These are phyloP conservation scores for Microcera coccophila DNA, from an alignment of 2,329 filamentous ascomycete genomes.

Conservation along the genomic window DNA sequence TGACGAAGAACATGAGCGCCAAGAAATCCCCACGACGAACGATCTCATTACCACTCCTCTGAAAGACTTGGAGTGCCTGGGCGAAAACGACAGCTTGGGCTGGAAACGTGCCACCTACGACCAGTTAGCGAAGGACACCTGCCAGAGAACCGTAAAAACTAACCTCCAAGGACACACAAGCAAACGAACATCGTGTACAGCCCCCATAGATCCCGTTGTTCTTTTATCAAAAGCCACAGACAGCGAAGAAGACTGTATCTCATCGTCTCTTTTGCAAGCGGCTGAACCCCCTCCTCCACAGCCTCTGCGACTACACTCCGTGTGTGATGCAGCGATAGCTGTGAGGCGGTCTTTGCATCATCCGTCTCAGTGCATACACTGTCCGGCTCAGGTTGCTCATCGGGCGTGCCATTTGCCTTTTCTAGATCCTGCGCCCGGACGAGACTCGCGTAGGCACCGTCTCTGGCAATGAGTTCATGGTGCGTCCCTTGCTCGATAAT, in stretches of 20 bases:
- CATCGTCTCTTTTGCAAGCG: neutral
- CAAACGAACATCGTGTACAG: slow-evolving; percentile 5
- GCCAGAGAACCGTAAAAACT: slow-evolving; percentile 10
- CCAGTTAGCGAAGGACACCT: too few relatives aligned
- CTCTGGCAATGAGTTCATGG: slow-evolving; percentile 9
- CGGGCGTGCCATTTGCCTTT: neutral
- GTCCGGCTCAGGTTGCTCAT: neutral
- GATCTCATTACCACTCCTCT: slow-evolving; percentile 8
- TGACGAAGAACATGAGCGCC: slow-evolving; percentile 29
- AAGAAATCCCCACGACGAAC: slow-evolving; percentile 37
- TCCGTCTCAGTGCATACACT: neutral
- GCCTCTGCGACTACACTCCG: too few relatives aligned
- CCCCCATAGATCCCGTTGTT: slow-evolving; percentile 11
- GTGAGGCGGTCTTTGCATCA: neutral
- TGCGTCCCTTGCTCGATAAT: slow-evolving; percentile 24
- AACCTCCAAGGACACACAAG: slow-evolving; percentile 1
- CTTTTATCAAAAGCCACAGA: slow-evolving; percentile 12
- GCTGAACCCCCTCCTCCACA: neutral
- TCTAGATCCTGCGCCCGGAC: slow-evolving; percentile 19
- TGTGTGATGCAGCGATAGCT: too few relatives aligned
- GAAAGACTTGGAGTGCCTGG: slow-evolving; percentile 28
- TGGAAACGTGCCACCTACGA: slow-evolving; percentile 27
- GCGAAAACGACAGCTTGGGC: slow-evolving; percentile 32
- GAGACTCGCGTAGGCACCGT: slow-evolving; percentile 17
- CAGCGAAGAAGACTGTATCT: slow-evolving; percentile 9